Percentiles rank a stretch among this genome's conserved stretches.
Conservation (phyloP, 2,329 filamentous ascomycete genomes). For the Zasmidium citrigriseum region DNA sequence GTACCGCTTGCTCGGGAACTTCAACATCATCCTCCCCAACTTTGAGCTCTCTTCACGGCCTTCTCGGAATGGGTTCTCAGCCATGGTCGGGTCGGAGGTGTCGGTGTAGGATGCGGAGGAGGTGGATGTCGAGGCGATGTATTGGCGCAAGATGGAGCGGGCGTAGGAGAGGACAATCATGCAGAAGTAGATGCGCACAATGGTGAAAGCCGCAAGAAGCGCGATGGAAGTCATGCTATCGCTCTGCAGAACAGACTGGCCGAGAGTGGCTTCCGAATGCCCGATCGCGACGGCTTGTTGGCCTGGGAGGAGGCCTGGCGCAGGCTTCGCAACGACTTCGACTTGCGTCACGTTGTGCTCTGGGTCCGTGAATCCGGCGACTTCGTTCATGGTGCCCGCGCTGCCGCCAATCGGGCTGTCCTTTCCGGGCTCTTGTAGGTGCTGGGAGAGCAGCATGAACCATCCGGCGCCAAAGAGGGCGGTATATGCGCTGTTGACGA, state of each 20-base stretch:
- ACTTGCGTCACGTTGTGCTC: conserved; percentile 60
- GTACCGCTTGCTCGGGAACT: conserved; percentile 67
- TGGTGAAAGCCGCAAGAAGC: conserved; percentile 72
- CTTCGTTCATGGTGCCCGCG: conserved; percentile 59
- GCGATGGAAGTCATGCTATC: conserved; percentile 75
- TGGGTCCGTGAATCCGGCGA: conserved; percentile 65
- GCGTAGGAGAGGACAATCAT: conserved; percentile 83
- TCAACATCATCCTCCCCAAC: conserved; percentile 76
- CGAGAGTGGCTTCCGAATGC: conserved; percentile 45
- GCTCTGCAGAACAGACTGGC: conserved; percentile 65
- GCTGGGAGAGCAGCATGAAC: conserved; percentile 73
- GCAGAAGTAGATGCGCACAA: conserved; percentile 79
- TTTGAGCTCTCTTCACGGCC: conserved; percentile 72
- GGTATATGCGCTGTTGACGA: conserved; percentile 81
- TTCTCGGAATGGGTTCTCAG: conserved; percentile 69
- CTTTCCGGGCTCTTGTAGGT: conserved; percentile 45
- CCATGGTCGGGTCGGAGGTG: conserved; percentile 46
- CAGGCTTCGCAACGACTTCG: conserved; percentile 53
- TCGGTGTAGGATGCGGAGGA: conserved; percentile 37
- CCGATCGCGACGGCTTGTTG: conserved; percentile 57
- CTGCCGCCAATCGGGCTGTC: conserved; percentile 39
- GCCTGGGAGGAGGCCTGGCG: conserved; percentile 46
- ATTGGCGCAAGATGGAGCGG: conserved; percentile 71
- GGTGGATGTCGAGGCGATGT: conserved; percentile 52
- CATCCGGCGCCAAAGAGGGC: conserved; percentile 78